Base-by-base conservation (phyloP, 331 rosid genomes). In the Malus hybrid region DNA sequence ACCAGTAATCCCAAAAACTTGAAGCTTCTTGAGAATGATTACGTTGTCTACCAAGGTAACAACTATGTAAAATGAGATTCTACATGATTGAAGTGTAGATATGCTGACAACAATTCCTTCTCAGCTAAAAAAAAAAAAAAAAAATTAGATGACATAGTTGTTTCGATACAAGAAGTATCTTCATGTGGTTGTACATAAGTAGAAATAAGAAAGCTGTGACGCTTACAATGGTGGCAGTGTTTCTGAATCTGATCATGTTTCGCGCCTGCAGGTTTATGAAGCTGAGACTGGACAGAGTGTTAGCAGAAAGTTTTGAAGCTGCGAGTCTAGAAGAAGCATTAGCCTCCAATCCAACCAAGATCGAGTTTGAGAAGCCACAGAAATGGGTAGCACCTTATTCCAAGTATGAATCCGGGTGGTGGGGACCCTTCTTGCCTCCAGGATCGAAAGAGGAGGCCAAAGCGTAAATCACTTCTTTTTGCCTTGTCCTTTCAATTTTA, bases 301-400 rank as follows among this genome's bases (percentile, higher is more conserved):
- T 94, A 69, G 62, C 87, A 16, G 96, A 85, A 71, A 90, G 90
- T 76, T 94, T 84, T 32, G 91, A 89, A 82, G 91, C 97, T 67
- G 90, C 84, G 65, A 90, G 86, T 81, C 68, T 90, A 60, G 96
- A 90, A 78, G 92, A 89, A 78, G 97, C 97, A 46, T 78, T 94
- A 39, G 97, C 93, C 77, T 90, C 89, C 54, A 90, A 71, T 84
- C 99, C 99, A 55, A 82, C 91, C 71, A 80, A 86, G 27, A 75
- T 94, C 24, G 84, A 92, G 70, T 94, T 94, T 82, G 87, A 84
- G 88, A 90, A 87, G 83, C 99, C 97, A 42, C 89, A 79, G 31
- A 92, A 92, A 31, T 94, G 97, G 99, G 96, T 87, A 79, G 99
- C 99, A 63, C 99, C 97, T 6, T 92, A 94, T 75, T 82, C 92